Percentiles rank a stretch among this genome's conserved stretches.
Evolutionary conservation across 306 rosid genomes (phyloP).

Genomic region (Hippophae tibetana): DNA sequence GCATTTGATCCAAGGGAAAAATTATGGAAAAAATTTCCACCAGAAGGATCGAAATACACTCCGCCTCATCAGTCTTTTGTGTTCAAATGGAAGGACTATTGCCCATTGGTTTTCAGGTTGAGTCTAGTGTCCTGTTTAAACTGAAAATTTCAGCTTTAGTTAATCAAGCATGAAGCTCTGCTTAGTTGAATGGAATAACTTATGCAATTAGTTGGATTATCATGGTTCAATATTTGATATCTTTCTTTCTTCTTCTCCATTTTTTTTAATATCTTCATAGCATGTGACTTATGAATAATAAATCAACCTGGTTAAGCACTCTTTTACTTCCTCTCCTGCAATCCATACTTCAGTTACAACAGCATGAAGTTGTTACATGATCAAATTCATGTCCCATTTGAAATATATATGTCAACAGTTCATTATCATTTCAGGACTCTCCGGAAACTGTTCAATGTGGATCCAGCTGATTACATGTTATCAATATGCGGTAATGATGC

Average conservation of each 20-base stretch:
- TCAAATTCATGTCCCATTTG: conserved; percentile 1
- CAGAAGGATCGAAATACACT: conserved; percentile 92
- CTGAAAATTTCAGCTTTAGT: conserved; percentile 4
- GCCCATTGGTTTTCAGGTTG: conserved; percentile 93
- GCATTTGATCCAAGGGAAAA: conserved; percentile 94
- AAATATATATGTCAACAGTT: conserved; percentile 6
- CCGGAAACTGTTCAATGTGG: conserved; percentile 86
- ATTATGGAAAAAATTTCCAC: conserved; percentile 88
- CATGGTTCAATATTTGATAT: not conserved
- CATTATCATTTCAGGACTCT: conserved; percentile 59
- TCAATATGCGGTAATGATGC: conserved; percentile 81
- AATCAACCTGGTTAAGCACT: too few species aligned
- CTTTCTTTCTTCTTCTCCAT: too few species aligned
- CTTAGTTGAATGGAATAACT: not conserved
- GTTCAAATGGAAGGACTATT: conserved; percentile 94
- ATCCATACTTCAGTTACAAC: not conserved
- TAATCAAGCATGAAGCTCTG: not conserved
- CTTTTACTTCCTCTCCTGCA: too few species aligned
- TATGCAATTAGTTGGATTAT: not conserved
- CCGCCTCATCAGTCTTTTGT: conserved; percentile 88
- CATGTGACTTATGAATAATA: too few species aligned
- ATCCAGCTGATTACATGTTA: conserved; percentile 37
- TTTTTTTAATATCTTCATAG: too few species aligned
- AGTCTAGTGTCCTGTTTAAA: conserved; percentile 15
- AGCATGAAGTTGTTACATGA: not conserved